phyloP scores from a whole-genome alignment of 140 eudicot genomes.

The Flaveria floridana region DNA sequence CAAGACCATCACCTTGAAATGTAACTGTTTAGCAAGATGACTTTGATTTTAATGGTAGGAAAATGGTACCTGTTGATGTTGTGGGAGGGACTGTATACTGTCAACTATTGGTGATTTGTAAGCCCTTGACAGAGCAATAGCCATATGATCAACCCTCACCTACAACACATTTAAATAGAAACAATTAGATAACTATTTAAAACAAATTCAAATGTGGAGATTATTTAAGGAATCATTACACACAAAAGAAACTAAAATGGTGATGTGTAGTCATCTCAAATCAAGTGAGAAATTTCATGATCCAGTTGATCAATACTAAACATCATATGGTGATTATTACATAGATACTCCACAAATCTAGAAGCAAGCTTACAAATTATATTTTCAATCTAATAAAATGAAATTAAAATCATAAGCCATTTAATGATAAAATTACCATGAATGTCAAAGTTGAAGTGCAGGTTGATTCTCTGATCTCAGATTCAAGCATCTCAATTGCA shows the following conservation, averaged over 20 bases:
- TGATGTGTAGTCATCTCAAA: neutral
- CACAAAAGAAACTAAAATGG: neutral
- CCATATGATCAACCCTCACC: conserved; percentile 97
- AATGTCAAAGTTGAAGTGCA: conserved; percentile 37
- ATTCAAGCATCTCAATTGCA: conserved; percentile 82
- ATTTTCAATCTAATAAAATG: conserved; percentile 24
- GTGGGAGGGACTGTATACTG: conserved; percentile 86
- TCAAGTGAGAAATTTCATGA: neutral
- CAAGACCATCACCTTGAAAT: neutral
- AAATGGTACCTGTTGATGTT: conserved; percentile 83
- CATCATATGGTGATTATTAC: neutral
- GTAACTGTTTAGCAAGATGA: conserved; percentile 10
- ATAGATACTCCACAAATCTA: neutral
- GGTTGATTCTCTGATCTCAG: conserved; percentile 50
- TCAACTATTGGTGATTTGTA: conserved; percentile 85
- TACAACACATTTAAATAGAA: conserved; percentile 27
- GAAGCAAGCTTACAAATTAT: conserved; percentile 34
- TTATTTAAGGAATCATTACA: neutral
- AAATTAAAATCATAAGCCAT: neutral
- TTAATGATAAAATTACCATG: conserved; percentile 34
- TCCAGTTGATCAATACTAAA: neutral
- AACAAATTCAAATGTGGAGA: neutral
- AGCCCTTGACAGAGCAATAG: conserved; percentile 84
- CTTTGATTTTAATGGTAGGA: conserved; percentile 1
- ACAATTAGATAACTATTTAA: neutral